Evolutionary conservation across 768 basidiomycete species (phyloP).

Genomic region (Mycena maculata): DNA sequence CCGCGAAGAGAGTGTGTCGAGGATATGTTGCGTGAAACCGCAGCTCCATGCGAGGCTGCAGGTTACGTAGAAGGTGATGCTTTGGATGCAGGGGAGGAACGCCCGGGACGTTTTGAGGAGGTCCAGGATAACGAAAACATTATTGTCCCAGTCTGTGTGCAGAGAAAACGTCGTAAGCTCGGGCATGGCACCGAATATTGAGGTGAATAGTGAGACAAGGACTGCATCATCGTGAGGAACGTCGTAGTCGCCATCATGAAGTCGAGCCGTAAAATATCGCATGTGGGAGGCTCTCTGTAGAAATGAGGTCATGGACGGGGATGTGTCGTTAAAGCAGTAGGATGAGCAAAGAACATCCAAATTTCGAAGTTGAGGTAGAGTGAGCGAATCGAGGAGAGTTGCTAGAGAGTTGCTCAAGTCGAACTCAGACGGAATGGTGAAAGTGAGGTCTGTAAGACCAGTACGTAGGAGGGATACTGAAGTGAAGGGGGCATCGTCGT

Average conservation of each 20-base stretch:
- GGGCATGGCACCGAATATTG: not conserved
- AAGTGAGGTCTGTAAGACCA: not conserved
- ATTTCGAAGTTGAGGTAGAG: not conserved
- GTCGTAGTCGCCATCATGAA: not conserved
- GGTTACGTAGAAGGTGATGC: not conserved
- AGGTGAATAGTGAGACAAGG: not conserved
- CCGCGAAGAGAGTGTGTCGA: constrained; percentile 2
- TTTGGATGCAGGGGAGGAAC: not conserved
- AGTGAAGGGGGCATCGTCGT: not conserved
- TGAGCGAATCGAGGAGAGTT: not conserved
- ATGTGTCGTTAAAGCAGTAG: not conserved
- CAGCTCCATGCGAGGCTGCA: not conserved
- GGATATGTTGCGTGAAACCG: not conserved
- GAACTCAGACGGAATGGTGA: not conserved
- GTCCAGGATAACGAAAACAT: not conserved
- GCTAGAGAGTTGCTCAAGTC: not conserved
- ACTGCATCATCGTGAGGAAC: no score
- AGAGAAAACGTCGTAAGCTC: not conserved
- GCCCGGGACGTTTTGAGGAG: not conserved
- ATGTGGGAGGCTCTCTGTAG: not conserved
- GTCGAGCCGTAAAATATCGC: not conserved
- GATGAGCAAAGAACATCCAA: not conserved
- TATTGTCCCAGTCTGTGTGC: not conserved
- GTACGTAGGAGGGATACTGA: not conserved
- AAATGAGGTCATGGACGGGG: not conserved